Conservation (phyloP, 2,329 filamentous ascomycete species). For the Ophiostoma populinum region DNA sequence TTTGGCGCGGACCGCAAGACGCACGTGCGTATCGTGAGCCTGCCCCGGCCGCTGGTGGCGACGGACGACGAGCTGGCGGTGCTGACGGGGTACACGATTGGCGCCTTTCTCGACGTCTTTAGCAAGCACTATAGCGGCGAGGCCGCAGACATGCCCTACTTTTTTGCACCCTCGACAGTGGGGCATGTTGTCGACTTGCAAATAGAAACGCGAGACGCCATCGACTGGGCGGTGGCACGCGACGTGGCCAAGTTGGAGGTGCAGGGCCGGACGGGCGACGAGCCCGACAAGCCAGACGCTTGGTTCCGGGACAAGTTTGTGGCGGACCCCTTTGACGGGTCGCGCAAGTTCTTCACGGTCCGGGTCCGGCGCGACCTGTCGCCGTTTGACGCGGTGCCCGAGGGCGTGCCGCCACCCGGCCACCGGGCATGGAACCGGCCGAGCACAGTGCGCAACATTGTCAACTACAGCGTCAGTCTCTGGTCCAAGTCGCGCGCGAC, state of each 20-base stretch:
- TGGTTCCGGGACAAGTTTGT: conserved; percentile 38
- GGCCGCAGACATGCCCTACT: conserved; percentile 57
- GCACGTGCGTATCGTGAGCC: too few relatives aligned
- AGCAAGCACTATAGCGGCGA: conserved; percentile 65
- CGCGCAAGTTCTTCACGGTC: conserved; percentile 40
- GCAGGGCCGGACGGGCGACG: conserved; percentile 24
- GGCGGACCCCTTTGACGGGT: conserved; percentile 42
- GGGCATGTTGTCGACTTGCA: too few relatives aligned
- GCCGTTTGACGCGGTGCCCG: conserved; percentile 47
- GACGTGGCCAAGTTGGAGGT: conserved; percentile 10
- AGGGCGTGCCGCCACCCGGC: conserved; percentile 29
- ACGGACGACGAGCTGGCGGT: conserved; percentile 25
- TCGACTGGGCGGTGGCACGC: conserved; percentile 40
- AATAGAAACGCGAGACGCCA: conserved; percentile 18
- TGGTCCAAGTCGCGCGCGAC: conserved; percentile 41
- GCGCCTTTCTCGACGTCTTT: conserved; percentile 69
- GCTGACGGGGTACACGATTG: conserved; percentile 57
- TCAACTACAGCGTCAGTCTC: conserved; percentile 69
- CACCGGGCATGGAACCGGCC: conserved; percentile 24
- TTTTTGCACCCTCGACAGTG: conserved; percentile 44
- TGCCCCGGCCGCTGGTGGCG: conserved; percentile 27
- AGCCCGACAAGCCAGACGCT: conserved; percentile 21
- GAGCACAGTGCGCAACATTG: conserved; percentile 39
- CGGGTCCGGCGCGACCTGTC: conserved; percentile 38
- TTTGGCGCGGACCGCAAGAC: conserved; percentile 48